A percentile compares a stretch with the other conserved stretches of the same genome.
Conservation (phyloP, 129 eudicot species). For the Daucus carota region DNA sequence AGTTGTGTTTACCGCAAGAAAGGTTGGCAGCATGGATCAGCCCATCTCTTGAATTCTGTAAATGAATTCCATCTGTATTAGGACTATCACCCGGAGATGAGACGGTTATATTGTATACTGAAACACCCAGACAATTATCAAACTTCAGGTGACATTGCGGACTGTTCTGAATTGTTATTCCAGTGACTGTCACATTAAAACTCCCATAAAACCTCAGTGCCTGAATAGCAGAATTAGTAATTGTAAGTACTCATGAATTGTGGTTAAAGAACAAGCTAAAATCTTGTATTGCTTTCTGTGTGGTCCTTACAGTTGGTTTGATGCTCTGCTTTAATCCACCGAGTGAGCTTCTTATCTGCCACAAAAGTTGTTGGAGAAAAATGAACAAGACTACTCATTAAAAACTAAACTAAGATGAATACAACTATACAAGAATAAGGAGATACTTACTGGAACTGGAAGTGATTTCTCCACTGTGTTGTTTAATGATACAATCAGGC, state of each 20-base stretch:
- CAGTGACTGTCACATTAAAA: background rate
- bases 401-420: background rate
- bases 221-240: background rate
- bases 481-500: background rate
- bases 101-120: background rate
- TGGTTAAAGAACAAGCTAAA: background rate
- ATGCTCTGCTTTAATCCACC: background rate
- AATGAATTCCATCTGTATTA: background rate
- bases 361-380: background rate
- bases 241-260: background rate
- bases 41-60: background rate
- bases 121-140: background rate
- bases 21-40: background rate
- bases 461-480: background rate
- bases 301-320: conserved; percentile 9
- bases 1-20: background rate
- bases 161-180: background rate
- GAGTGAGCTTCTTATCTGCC: background rate
- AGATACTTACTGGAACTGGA: background rate
- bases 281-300: background rate
- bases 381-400: background rate
- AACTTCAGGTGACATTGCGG: conserved; percentile 1
- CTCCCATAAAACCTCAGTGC: conserved; percentile 9
- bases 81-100: conserved; percentile 6
- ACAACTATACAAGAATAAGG: background rate